Evolutionary conservation across 495 filamentous ascomycete genomes (phyloP).

Genomic region (Clavariopsis aquatica): DNA sequence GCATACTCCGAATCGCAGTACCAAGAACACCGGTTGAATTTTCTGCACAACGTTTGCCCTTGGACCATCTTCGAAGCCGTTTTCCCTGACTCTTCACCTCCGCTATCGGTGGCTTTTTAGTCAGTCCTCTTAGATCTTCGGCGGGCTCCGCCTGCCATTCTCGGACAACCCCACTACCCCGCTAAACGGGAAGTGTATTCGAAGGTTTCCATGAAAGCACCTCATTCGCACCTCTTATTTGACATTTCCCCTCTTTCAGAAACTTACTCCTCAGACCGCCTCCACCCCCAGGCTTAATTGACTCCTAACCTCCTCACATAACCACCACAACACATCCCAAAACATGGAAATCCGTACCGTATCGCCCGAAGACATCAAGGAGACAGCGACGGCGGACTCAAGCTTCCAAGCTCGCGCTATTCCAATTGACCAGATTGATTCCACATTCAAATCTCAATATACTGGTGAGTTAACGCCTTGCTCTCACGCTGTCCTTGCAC

Average conservation of each 20-base stretch:
- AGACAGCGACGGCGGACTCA: constrained; percentile 23
- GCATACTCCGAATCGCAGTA: neutral
- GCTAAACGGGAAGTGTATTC: neutral
- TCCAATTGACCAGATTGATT: constrained; percentile 59
- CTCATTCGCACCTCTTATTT: neutral
- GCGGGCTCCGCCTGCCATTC: constrained; percentile 16
- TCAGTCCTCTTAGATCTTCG: neutral
- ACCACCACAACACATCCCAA: neutral
- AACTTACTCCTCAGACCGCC: neutral
- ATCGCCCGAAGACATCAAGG: constrained; percentile 32
- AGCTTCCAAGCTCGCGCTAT: constrained; percentile 27
- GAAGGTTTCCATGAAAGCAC: neutral
- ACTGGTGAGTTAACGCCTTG: constrained; percentile 55
- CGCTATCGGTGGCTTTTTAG: constrained; percentile 20
- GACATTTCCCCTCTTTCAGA: neutral
- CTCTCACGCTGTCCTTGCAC: neutral
- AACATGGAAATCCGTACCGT: constrained; percentile 41
- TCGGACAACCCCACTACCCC: constrained; percentile 23
- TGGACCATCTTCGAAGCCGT: neutral
- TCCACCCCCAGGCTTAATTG: neutral
- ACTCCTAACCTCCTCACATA: neutral
- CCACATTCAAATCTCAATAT: constrained; percentile 66
- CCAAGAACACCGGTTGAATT: neutral
- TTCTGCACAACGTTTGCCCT: neutral
- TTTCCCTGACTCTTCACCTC: neutral